Percentiles rank a stretch among this genome's conserved stretches.
phyloP scores from a whole-genome alignment of 257 asterid species.

The Solanum bukasovii region DNA sequence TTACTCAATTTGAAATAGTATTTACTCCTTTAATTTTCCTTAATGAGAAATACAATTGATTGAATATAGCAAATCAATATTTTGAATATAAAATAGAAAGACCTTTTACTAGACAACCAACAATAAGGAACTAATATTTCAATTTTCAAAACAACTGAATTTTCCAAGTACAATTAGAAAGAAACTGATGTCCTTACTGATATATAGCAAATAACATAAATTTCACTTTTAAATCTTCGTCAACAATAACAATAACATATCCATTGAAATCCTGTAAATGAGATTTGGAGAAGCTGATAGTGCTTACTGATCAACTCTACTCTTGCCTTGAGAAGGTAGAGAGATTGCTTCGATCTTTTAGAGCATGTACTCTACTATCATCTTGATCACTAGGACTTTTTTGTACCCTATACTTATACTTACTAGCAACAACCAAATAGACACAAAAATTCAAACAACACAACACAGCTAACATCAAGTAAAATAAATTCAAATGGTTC shows the following conservation, averaged over 20 bases:
- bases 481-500: constrained; percentile 54
- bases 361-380: constrained; percentile 1
- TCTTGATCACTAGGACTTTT: background rate
- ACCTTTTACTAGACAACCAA: background rate
- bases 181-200: background rate
- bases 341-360: background rate
- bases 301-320: background rate
- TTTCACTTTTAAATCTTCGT: background rate
- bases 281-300: fast-evolving
- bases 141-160: background rate
- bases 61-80: background rate
- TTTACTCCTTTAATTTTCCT: background rate
- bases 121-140: background rate
- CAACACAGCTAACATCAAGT: constrained; percentile 40
- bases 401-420: constrained; percentile 52
- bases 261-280: background rate
- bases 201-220: background rate
- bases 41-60: background rate
- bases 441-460: constrained; percentile 41
- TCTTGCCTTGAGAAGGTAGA: background rate
- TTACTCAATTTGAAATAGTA: background rate
- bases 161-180: background rate
- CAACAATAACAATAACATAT: background rate
- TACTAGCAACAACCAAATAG: constrained; percentile 46
- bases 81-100: background rate